phyloP scores from a whole-genome alignment of 768 basidiomycete species.

The Leucocoprinus sp. region DNA sequence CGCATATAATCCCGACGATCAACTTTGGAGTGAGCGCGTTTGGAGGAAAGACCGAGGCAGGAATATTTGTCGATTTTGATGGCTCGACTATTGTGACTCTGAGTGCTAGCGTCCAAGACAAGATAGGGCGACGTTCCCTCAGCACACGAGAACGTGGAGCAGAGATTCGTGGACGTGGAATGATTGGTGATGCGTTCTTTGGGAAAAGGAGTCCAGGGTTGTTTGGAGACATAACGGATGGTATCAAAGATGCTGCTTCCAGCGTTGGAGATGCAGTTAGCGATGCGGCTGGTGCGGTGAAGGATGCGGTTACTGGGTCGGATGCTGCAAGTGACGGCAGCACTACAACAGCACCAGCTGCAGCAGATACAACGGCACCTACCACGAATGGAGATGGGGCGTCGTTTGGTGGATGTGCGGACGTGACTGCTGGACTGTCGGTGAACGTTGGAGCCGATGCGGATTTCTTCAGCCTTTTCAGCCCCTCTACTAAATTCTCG shows the following conservation, averaged over 20 bases:
- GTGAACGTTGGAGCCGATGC: slow-evolving; percentile 33
- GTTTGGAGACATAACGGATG: not conserved
- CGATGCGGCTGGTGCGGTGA: not conserved
- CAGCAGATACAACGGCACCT: not conserved
- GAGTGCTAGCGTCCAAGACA: slow-evolving; percentile 13
- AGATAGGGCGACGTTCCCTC: too few relatives aligned
- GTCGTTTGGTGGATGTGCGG: slow-evolving; percentile 25
- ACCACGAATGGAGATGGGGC: not conserved
- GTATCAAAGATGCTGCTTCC: not conserved
- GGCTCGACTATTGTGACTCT: slow-evolving; percentile 25
- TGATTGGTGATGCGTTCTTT: slow-evolving; percentile 5
- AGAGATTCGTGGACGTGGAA: not conserved
- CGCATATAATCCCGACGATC: slow-evolving; percentile 41
- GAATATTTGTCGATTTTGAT: slow-evolving; percentile 35
- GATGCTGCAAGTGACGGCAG: not conserved
- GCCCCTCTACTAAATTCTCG: slow-evolving; percentile 21
- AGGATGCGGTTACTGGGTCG: not conserved
- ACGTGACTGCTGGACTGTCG: slow-evolving; percentile 24
- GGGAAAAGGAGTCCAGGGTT: not conserved
- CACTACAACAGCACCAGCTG: not conserved
- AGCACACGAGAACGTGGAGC: too few relatives aligned
- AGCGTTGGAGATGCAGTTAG: not conserved
- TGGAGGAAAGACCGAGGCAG: slow-evolving; percentile 24
- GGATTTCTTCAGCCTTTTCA: slow-evolving; percentile 33
- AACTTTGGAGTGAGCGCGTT: slow-evolving; percentile 38